Base-by-base conservation (phyloP, 2,329 filamentous ascomycete species). In the Pseudogymnoascus sp. region DNA sequence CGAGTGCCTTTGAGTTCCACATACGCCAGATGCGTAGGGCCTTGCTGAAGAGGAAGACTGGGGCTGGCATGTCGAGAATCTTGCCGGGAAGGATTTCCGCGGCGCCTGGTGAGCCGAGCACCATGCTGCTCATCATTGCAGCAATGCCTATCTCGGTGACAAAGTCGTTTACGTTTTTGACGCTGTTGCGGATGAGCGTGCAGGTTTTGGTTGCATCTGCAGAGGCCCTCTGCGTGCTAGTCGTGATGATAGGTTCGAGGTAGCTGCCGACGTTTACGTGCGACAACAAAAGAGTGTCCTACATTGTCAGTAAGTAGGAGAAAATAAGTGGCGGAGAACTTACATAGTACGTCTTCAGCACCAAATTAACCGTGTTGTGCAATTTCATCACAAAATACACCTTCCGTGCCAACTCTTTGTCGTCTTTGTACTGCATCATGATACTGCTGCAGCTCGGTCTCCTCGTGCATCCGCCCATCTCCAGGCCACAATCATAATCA, bases 371-470 rank as follows among this genome's bases (percentile, higher is more conserved):
- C 5, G 58, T 39, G 58, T 39, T 59, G 17, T 59, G 58, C 33
- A 59, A 10, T 41, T 59, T 41, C 35, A 41, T 59, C 58, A 39
- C 58, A 27, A 59, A 59, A 59, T 59, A 59, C 10, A 59, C 58
- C n/a, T 41, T 59, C 58, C 58, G 33, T n/a, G 58, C 58, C 27
- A 38, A 41, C n/a, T 59, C 58, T 27, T 7, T 59, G n/a, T 59
- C 17, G 33, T n/a, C 38, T 13, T 10, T 31, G n/a, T 39, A 59
- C 17, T 38, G 58, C 21, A n/a, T 38, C 33, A 59, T 27, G 17
- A 59, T 59, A 25, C 25, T 41, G 9, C n/a, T 10, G n/a, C 58
- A 59, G 33, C 58, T 59, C 15, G 58, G 58, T 12, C 58, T n/a
- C 38, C 58, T 59, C 13, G 58, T 38, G 35, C 58, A 59, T 1